Conservation (phyloP, 73 alveolate genomes). For the Diophrys appendiculata region DNA sequence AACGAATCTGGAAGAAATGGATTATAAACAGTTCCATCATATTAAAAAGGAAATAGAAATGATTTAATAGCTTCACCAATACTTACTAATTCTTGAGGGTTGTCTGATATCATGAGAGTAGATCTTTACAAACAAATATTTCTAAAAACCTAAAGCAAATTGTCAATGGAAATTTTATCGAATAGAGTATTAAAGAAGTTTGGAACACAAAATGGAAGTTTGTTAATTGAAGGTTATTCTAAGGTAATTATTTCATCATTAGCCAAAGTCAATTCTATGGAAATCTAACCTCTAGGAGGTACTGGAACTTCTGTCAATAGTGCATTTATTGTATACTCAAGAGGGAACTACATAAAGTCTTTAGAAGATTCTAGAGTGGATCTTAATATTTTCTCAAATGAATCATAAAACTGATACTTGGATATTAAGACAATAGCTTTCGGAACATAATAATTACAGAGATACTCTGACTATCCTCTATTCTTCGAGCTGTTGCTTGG, state of each 20-base stretch:
- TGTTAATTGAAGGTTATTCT: conserved; percentile 21
- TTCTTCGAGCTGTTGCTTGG: too few relatives aligned
- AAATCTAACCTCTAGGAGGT: conserved; percentile 42
- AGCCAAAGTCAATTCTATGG: conserved; percentile 18
- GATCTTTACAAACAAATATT: conserved; percentile 22
- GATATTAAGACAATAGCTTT: conserved; percentile 31
- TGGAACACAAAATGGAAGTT: conserved; percentile 24
- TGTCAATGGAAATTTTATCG: conserved; percentile 27
- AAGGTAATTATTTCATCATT: conserved; percentile 9
- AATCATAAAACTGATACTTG: conserved; percentile 35
- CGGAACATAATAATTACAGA: conserved; percentile 20
- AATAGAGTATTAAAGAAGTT: conserved; percentile 31
- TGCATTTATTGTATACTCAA: conserved; percentile 27
- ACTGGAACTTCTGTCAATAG: conserved; percentile 32
- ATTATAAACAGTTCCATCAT: conserved; percentile 34
- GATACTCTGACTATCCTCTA: too few relatives aligned
- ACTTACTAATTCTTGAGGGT: conserved; percentile 8
- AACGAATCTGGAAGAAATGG: conserved; percentile 56
- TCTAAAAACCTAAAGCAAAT: conserved; percentile 18
- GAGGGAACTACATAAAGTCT: conserved; percentile 17
- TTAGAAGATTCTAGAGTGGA: conserved; percentile 13
- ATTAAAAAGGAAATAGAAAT: conserved; percentile 42
- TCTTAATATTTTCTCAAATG: conserved; percentile 14
- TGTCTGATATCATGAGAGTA: conserved; percentile 28
- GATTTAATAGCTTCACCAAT: conserved; percentile 52